These are phyloP conservation scores for Fraxinus sp. DNA, from an alignment of 305 asterid genomes.

Conservation along the genomic window DNA sequence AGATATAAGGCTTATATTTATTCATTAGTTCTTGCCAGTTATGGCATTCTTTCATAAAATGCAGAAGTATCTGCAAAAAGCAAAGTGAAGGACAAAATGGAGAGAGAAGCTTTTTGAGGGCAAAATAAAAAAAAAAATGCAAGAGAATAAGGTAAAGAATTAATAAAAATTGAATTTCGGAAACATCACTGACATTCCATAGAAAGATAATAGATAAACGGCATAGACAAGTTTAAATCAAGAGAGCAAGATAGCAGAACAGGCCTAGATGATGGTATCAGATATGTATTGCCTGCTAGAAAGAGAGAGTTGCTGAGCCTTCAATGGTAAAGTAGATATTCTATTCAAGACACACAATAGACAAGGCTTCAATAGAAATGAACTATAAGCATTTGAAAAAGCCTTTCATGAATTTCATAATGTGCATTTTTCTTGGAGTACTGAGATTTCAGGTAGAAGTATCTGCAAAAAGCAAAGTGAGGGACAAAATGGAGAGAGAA, in stretches of 20 bases:
- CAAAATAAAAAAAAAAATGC: background rate
- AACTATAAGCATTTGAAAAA: background rate
- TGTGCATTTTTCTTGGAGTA: background rate
- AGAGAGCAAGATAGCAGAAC: background rate
- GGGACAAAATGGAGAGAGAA: background rate
- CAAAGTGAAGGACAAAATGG: background rate
- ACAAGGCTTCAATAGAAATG: too few species aligned
- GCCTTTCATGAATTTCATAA: background rate
- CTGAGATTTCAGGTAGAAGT: background rate
- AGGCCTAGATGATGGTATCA: background rate
- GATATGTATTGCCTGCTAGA: background rate
- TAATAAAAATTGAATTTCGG: background rate
- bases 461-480: background rate
- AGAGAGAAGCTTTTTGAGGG: background rate
- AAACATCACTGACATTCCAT: background rate
- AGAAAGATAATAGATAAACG: background rate
- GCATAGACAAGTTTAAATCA: background rate
- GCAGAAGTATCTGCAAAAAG: background rate
- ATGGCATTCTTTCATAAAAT: background rate
- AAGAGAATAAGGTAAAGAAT: background rate
- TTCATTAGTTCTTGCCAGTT: background rate
- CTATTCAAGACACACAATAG: too few species aligned
- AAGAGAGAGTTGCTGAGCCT: background rate
- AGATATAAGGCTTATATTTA: background rate
- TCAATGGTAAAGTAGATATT: background rate